These are phyloP conservation scores for Scedosporium minutisporum DNA, from an alignment of 2,329 filamentous ascomycete genomes.

Conservation along the genomic window DNA sequence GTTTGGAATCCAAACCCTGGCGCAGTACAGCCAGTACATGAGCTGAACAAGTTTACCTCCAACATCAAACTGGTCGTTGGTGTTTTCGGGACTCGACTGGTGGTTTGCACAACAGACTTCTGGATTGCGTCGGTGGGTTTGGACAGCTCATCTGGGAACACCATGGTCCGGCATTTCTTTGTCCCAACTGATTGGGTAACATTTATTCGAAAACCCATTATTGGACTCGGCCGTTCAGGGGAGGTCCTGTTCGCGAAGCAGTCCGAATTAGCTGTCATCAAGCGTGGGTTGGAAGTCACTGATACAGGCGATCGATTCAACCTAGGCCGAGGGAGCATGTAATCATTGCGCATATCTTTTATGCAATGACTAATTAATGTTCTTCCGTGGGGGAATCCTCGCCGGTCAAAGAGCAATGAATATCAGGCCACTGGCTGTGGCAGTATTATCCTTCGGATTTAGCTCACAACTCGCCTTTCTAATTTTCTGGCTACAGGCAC, in stretches of 20 bases:
- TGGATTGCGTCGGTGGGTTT: constrained; percentile 8
- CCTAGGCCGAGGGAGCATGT: no score
- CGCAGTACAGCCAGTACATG: no score
- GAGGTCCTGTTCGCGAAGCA: constrained; percentile 11
- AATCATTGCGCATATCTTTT: no score
- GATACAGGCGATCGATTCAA: constrained; percentile 11
- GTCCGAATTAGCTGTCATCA: constrained; percentile 13
- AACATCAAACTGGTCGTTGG: neutral
- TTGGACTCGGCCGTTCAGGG: constrained; percentile 8
- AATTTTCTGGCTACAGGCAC: no score
- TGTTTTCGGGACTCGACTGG: constrained; percentile 2
- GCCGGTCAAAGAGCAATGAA: no score
- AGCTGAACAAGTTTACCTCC: neutral
- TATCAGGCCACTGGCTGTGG: no score
- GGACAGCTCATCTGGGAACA: neutral
- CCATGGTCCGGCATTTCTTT: constrained; percentile 14
- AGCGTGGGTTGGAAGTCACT: constrained; percentile 12
- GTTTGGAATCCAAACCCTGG: no score
- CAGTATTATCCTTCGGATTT: no score
- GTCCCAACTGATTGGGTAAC: constrained; percentile 14
- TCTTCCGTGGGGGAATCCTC: no score
- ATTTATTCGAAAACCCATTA: constrained; percentile 5
- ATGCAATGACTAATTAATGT: no score
- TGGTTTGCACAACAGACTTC: constrained; percentile 7
- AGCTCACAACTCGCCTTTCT: no score